Evolutionary conservation across 2,329 filamentous ascomycete genomes (phyloP), one percentile per base, ranked within the genome.

Genomic region (Clarireedia sp.): DNA sequence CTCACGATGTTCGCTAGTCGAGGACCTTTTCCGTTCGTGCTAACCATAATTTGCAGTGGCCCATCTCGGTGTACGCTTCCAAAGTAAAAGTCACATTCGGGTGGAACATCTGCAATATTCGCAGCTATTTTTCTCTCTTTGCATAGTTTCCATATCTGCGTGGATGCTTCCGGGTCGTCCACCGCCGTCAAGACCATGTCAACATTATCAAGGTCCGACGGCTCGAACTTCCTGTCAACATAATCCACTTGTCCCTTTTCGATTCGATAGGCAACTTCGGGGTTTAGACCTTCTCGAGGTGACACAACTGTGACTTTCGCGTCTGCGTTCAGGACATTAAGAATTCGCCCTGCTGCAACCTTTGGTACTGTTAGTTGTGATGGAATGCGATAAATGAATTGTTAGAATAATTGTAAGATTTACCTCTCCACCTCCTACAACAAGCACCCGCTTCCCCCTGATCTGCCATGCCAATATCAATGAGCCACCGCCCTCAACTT

Each of bases 41-140:
- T 95, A 64, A 99, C 92, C 94, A 99, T 99, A 66, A 99, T 86
- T 75, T 99, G 94, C 58, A 99, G 73, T 5, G 94, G 94, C 0
- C 94, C 94, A 70, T 99, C 94, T 50, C 94, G 86, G 73, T 99
- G 89, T 40, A 96, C 86, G 69, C 88, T 94, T 60, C 94, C 94
- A 74, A 99, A 99, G 77, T 96, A 99, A 69, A 99, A 99, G 68
- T 99, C 94, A 72, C 94, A 99, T 71, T 99, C 94, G 0, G 90
- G 81, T 0, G 94, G 94, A 3, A 99, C 94, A 69, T 99, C 94
- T 63, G 94, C 94, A 62, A 99, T 96, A 71, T 99, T 99, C 56
- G 90, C 91, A 5, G 90, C 83, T 61, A 97, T 88, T 58, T 83
- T 83, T 58, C 78, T 80, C 69, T 90, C 80, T 71, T 95, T 92